phyloP scores from a whole-genome alignment of 208 protist genomes.

The Acanthamoeba rhysodes region DNA sequence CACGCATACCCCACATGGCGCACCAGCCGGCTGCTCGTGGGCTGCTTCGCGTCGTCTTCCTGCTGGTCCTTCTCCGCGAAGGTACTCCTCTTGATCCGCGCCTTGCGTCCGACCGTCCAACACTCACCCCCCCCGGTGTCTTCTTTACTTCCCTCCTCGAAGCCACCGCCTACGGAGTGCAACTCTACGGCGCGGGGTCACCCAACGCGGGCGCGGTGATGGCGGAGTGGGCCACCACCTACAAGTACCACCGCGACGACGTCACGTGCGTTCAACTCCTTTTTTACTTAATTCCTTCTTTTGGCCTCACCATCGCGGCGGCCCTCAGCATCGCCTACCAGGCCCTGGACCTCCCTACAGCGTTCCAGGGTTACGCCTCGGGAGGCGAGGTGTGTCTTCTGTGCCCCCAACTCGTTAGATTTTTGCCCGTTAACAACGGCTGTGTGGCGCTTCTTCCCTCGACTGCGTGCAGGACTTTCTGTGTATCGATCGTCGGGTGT shows the following conservation, averaged over 20 bases:
- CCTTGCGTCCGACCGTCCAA: too few relatives aligned
- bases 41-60: background rate
- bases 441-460: background rate
- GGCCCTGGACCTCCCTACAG: background rate
- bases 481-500: background rate
- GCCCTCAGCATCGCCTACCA: background rate
- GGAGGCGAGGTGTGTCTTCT: background rate
- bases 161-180: background rate
- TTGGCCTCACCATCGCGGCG: background rate
- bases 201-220: background rate
- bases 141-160: background rate
- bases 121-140: too few relatives aligned
- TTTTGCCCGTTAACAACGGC: background rate
- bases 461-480: background rate
- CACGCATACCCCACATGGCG: too few relatives aligned
- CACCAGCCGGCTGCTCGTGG: too few relatives aligned
- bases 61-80: background rate
- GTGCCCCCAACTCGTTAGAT: background rate
- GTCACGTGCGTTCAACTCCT: background rate
- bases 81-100: background rate
- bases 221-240: background rate
- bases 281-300: background rate
- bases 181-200: background rate
- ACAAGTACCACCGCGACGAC: slow-evolving; percentile 1
- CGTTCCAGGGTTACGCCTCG: background rate